Conservation (phyloP, 163 green algal genomes). For the Trebouxia gelatinosa region DNA sequence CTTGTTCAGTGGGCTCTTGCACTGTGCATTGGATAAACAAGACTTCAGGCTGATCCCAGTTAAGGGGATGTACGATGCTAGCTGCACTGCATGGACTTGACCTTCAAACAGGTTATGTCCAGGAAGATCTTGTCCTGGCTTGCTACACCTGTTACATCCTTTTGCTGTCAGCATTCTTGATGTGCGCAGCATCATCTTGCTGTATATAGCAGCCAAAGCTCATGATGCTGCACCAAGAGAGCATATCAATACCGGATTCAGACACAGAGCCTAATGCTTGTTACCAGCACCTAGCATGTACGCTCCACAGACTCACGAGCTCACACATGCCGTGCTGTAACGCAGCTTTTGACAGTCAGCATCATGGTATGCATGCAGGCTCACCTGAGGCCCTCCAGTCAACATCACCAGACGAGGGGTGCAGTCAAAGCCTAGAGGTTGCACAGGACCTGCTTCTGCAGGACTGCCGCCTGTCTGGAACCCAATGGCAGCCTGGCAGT, state of each 20-base stretch:
- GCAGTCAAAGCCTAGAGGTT: not conserved
- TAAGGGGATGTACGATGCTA: too few species aligned
- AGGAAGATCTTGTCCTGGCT: not conserved
- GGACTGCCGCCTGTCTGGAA: not conserved
- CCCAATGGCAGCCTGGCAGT: slow-evolving; percentile 20
- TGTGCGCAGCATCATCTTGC: not conserved
- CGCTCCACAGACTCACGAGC: not conserved
- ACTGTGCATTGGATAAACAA: too few species aligned
- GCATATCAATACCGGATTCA: too few species aligned
- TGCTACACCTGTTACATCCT: not conserved
- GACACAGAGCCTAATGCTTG: too few species aligned
- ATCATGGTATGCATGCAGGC: not conserved
- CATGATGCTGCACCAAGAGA: not conserved
- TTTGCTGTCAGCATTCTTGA: not conserved
- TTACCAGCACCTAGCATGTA: not conserved
- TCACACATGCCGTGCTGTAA: not conserved
- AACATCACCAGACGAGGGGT: not conserved
- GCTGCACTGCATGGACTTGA: too few species aligned
- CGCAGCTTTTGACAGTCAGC: not conserved
- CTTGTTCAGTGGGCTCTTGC: too few species aligned
- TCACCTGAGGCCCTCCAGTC: too few species aligned
- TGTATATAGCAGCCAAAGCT: not conserved
- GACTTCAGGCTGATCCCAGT: too few species aligned
- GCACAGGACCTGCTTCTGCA: not conserved
- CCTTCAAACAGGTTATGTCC: not conserved